phyloP scores from a whole-genome alignment of 495 filamentous ascomycete genomes.

The Talaromyces adpressus region DNA sequence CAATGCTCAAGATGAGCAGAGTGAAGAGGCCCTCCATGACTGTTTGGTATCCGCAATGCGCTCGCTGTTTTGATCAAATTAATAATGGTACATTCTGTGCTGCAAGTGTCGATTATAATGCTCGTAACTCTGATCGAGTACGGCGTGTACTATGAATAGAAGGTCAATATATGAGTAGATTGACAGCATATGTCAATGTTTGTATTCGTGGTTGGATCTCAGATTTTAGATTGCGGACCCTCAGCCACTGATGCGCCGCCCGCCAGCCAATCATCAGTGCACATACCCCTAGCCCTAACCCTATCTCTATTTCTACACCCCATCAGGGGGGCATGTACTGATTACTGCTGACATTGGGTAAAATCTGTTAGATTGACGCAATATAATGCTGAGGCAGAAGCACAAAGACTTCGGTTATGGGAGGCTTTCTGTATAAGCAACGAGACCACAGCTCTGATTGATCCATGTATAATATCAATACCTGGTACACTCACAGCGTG shows the following conservation, averaged over 20 bases:
- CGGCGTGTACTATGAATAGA: not conserved
- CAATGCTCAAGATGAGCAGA: slow-evolving; percentile 74
- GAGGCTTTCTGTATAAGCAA: too few species aligned
- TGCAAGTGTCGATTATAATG: not conserved
- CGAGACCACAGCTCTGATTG: too few species aligned
- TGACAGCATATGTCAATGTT: not conserved
- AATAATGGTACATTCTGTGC: slow-evolving; percentile 2
- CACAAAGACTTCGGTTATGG: too few species aligned
- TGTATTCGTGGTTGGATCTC: not conserved
- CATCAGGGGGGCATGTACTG: too few species aligned
- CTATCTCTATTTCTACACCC: too few species aligned
- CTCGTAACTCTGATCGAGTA: not conserved
- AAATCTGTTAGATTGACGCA: too few species aligned
- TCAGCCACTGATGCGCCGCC: not conserved
- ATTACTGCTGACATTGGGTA: too few species aligned
- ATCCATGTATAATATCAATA: too few species aligned
- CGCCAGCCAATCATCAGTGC: too few species aligned
- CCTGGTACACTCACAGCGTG: too few species aligned
- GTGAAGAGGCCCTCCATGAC: slow-evolving; percentile 77
- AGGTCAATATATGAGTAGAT: not conserved
- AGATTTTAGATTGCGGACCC: not conserved
- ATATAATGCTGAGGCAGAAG: too few species aligned
- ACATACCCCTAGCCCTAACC: too few species aligned
- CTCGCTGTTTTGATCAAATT: not conserved
- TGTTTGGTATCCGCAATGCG: not conserved